A percentile compares a stretch with the other conserved stretches of the same genome.
These are phyloP conservation scores for Moesziomyces globuligerus DNA, from an alignment of 1,284 basidiomycete species.

Conservation along the genomic window DNA sequence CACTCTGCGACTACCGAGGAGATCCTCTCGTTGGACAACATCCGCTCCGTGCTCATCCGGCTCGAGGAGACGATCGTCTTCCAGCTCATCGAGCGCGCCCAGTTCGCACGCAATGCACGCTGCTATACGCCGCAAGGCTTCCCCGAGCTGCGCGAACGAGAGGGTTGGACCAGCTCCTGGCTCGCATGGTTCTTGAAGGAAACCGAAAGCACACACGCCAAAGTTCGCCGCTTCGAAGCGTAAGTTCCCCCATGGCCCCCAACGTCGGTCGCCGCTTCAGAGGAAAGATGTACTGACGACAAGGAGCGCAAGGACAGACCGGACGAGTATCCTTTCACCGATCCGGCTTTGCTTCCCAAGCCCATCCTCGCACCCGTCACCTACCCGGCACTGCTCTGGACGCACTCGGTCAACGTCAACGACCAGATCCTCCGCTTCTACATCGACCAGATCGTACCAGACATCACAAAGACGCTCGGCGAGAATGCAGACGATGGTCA, in stretches of 20 bases:
- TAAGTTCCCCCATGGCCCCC: slow-evolving; percentile 26
- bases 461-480: slow-evolving; percentile 73
- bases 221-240: slow-evolving; percentile 45
- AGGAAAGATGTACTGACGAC: neutral
- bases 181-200: slow-evolving; percentile 97
- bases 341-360: slow-evolving; percentile 76
- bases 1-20: slow-evolving; percentile 48
- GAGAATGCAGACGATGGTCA: slow-evolving; percentile 87
- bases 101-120: slow-evolving; percentile 91
- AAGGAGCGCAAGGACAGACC: slow-evolving; percentile 69
- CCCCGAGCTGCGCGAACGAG: slow-evolving; percentile 73
- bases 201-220: slow-evolving; percentile 86
- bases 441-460: slow-evolving; percentile 80
- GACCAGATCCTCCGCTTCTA: slow-evolving; percentile 89
- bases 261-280: too few species aligned
- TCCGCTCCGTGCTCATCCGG: slow-evolving; percentile 84
- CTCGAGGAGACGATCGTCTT: slow-evolving; percentile 99
- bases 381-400: slow-evolving; percentile 80
- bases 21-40: slow-evolving; percentile 82
- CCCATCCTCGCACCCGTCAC: slow-evolving; percentile 82
- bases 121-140: slow-evolving; percentile 87
- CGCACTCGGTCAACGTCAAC: slow-evolving; percentile 90
- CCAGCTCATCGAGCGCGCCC: slow-evolving; percentile 88
- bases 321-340: slow-evolving; percentile 96
- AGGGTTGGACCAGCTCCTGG: slow-evolving; percentile 85